phyloP scores from a whole-genome alignment of 495 filamentous ascomycete genomes.

The Bathelium albidoporum region DNA sequence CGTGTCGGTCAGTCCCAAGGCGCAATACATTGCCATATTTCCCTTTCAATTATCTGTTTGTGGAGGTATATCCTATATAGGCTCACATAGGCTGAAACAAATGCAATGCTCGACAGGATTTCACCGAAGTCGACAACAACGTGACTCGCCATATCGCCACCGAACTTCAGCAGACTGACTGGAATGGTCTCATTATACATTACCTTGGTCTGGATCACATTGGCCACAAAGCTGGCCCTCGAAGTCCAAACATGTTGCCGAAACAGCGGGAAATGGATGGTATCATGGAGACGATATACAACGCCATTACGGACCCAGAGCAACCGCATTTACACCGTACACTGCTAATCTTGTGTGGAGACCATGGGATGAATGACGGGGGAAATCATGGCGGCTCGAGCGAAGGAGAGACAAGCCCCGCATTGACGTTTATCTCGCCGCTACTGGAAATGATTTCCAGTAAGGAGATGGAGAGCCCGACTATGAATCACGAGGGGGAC shows the following conservation, averaged over 20 bases:
- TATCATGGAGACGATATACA: constrained; percentile 65
- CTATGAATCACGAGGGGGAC: constrained; percentile 31
- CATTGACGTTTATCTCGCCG: constrained; percentile 84
- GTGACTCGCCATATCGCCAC: constrained; percentile 79
- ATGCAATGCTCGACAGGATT: constrained; percentile 54
- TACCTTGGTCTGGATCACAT: constrained; percentile 97
- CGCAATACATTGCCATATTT: neutral
- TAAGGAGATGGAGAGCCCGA: constrained; percentile 29
- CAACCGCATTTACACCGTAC: constrained; percentile 60
- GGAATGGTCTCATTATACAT: constrained; percentile 89
- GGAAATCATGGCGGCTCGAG: constrained; percentile 94
- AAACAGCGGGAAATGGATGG: constrained; percentile 94
- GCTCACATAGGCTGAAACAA: constrained; percentile 1
- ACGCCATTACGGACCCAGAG: constrained; percentile 53
- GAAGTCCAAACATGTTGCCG: constrained; percentile 76
- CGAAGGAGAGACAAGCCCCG: constrained; percentile 84
- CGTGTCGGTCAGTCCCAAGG: constrained; percentile 66
- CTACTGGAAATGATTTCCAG: constrained; percentile 53
- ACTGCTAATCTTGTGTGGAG: constrained; percentile 77
- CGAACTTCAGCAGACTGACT: constrained; percentile 69
- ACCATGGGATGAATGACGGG: constrained; percentile 98
- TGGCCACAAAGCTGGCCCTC: constrained; percentile 90
- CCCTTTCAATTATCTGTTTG: neutral
- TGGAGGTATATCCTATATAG: neutral
- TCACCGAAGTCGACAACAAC: constrained; percentile 94